A percentile compares a stretch with the other conserved stretches of the same genome.
These are phyloP conservation scores for Phytophthora hybrid DNA, from an alignment of 352 stramenopile genomes.

Conservation along the genomic window DNA sequence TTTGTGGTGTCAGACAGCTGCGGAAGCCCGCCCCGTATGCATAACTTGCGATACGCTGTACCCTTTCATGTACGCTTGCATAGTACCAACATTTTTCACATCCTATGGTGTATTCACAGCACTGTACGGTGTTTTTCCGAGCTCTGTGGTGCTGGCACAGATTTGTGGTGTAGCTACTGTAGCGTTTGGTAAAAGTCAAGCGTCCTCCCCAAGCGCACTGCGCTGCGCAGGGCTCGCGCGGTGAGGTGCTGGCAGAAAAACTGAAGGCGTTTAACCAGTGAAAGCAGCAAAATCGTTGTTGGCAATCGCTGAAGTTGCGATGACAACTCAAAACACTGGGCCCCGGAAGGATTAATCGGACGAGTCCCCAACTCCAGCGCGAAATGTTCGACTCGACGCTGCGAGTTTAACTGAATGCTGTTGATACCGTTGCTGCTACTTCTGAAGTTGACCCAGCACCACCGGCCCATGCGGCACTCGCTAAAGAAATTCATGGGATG, in stretches of 20 bases:
- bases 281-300: not conserved
- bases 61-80: no score
- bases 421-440: not conserved
- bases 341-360: not conserved
- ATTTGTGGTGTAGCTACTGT: no score
- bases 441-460: not conserved
- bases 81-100: no score
- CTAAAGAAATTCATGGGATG: slow-evolving; percentile 20
- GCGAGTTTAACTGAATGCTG: slow-evolving; percentile 1
- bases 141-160: no score
- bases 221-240: slow-evolving; percentile 10
- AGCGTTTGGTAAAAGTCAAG: no score
- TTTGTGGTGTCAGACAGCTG: no score
- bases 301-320: not conserved
- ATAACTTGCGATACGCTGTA: no score
- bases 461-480: slow-evolving; percentile 5
- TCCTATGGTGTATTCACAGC: no score
- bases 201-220: no score
- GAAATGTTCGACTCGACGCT: not conserved
- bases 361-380: not conserved
- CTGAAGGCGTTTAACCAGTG: not conserved
- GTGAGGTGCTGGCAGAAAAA: slow-evolving; percentile 1
- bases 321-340: not conserved
- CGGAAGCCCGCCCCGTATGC: no score
- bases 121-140: no score